These are phyloP conservation scores for Wallacemonas sp. DNA, from an alignment of 208 protist genomes.

Conservation along the genomic window DNA sequence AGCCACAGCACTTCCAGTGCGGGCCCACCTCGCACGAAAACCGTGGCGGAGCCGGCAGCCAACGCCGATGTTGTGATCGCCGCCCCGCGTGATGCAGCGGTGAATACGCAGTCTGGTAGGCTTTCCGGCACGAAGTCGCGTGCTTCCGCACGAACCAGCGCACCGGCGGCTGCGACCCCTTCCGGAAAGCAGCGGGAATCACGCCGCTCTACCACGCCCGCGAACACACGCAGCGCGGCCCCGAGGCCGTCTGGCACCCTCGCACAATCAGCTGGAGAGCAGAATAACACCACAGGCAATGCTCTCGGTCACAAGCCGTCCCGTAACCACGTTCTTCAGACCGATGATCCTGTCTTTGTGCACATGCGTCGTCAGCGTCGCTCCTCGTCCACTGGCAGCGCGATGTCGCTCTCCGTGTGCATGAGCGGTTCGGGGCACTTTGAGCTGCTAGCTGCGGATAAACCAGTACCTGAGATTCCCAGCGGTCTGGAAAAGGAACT, in stretches of 20 bases:
- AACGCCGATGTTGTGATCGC: background rate
- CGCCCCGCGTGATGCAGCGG: background rate
- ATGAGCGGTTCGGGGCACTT: conserved; percentile 5
- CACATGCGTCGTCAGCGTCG: conserved; percentile 14
- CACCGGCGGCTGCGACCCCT: too few relatives aligned
- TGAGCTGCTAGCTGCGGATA: conserved; percentile 22
- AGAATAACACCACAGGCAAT: background rate
- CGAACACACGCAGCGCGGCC: too few relatives aligned
- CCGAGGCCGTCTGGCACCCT: too few relatives aligned
- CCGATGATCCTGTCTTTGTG: conserved; percentile 14
- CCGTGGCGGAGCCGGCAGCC: background rate
- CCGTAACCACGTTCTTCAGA: background rate
- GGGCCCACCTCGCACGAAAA: background rate
- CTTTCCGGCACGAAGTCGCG: too few relatives aligned
- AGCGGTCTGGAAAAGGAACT: conserved; percentile 36
- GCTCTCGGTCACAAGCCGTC: background rate
- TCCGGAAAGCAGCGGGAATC: too few relatives aligned
- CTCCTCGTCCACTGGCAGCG: conserved; percentile 8
- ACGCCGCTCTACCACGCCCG: too few relatives aligned
- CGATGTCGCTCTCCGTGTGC: background rate
- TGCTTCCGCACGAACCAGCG: too few relatives aligned
- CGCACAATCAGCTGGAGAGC: too few relatives aligned
- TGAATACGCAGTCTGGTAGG: too few relatives aligned
- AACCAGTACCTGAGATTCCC: conserved; percentile 31
- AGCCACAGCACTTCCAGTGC: background rate